These are phyloP conservation scores for Amaranthus hypochondriacus DNA, from an alignment of 148 eudicot species.

Conservation along the genomic window DNA sequence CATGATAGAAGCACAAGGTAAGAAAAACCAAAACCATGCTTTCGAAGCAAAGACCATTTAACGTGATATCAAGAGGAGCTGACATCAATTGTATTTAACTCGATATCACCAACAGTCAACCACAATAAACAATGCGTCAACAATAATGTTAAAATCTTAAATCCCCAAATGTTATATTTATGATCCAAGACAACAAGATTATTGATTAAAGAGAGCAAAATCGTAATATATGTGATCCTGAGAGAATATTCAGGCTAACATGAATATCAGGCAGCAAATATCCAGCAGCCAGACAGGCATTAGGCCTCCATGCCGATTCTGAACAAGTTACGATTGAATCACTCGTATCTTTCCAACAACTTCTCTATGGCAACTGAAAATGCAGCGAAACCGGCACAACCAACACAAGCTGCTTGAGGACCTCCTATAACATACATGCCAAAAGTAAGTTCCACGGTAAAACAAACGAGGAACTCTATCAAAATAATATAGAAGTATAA, in stretches of 20 bases:
- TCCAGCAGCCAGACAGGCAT: conserved; percentile 7
- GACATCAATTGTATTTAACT: too few species aligned
- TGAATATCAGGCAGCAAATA: conserved; percentile 2
- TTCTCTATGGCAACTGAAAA: conserved; percentile 85
- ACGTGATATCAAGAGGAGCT: too few species aligned
- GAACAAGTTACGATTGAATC: conserved; percentile 18
- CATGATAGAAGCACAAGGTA: too few species aligned
- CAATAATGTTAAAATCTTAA: too few species aligned
- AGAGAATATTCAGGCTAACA: conserved; percentile 5
- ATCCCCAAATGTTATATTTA: too few species aligned
- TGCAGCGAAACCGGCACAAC: conserved; percentile 93
- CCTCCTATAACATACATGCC: conserved; percentile 52
- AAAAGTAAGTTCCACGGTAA: conserved; percentile 2
- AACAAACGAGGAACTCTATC: background rate
- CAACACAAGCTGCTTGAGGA: conserved; percentile 83
- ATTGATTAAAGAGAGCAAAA: too few species aligned
- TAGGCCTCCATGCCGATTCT: background rate
- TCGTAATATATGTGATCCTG: conserved; percentile 1
- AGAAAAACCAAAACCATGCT: too few species aligned
- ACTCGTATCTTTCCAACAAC: conserved; percentile 61
- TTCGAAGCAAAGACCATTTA: too few species aligned
- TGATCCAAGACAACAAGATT: too few species aligned
- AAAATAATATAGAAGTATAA: background rate
- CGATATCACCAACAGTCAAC: too few species aligned
- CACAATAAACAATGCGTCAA: too few species aligned